A percentile compares a stretch with the other conserved stretches of the same genome.
Conservation (phyloP, 163 green algal genomes). For the Chlamydomonas reinhardtii region DNA sequence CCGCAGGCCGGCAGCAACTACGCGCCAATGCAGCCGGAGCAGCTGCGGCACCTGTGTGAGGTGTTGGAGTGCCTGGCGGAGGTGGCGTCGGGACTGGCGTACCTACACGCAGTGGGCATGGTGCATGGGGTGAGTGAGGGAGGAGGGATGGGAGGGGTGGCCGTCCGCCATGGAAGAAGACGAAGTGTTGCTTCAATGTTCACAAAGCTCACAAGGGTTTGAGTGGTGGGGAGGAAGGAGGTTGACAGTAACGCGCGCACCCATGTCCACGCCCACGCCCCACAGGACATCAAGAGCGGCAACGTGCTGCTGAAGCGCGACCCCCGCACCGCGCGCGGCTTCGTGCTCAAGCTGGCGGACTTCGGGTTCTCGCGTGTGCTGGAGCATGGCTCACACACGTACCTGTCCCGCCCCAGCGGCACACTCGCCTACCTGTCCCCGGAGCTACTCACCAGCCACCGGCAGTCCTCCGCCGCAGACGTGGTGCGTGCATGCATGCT, state of each 20-base stretch:
- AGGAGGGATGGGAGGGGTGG: background rate
- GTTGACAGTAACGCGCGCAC: too few species aligned
- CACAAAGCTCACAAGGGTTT: too few species aligned
- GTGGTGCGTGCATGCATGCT: background rate
- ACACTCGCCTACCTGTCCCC: conserved; percentile 50
- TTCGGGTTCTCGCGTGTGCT: conserved; percentile 5
- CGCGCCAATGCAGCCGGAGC: background rate
- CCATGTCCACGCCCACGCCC: too few species aligned
- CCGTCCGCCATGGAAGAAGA: background rate
- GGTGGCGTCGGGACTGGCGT: conserved; percentile 26
- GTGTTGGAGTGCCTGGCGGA: conserved; percentile 33
- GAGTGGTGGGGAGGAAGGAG: too few species aligned
- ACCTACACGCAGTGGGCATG: conserved; percentile 36
- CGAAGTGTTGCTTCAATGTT: too few species aligned
- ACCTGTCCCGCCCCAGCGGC: conserved; percentile 39
- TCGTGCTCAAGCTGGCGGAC: conserved; percentile 25
- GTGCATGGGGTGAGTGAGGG: conserved; percentile 34
- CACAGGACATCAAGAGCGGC: conserved; percentile 38
- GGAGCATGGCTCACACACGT: conserved; percentile 47
- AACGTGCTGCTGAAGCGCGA: conserved; percentile 40
- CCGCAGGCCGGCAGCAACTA: too few species aligned
- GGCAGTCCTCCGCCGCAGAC: conserved; percentile 25
- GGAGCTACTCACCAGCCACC: conserved; percentile 41
- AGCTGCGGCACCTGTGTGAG: conserved; percentile 20
- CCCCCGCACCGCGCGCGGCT: background rate